phyloP scores from a whole-genome alignment of 805 yeast species.

The Lipomyces kockii region DNA sequence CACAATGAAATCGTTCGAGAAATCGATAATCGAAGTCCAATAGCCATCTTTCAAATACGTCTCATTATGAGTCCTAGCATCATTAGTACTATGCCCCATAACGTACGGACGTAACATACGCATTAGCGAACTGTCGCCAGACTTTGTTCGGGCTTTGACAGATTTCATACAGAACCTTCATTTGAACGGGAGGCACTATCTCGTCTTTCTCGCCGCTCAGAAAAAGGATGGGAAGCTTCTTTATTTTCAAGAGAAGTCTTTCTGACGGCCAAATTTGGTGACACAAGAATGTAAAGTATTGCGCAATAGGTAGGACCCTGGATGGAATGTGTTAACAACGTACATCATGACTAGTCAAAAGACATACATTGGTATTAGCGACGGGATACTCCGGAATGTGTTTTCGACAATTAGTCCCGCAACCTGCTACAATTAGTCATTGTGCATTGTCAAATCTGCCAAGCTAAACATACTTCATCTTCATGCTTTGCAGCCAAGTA shows the following conservation, averaged over 20 bases:
- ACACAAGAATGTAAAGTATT: slow-evolving; percentile 62
- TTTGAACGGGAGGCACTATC: slow-evolving; percentile 87
- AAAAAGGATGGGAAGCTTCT: slow-evolving; percentile 68
- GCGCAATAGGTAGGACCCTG: slow-evolving; percentile 71
- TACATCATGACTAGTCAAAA: background rate
- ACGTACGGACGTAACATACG: slow-evolving; percentile 19
- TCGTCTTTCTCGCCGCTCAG: slow-evolving; percentile 80
- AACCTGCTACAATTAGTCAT: slow-evolving; percentile 44
- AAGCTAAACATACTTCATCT: slow-evolving; percentile 45
- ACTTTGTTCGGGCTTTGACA: slow-evolving; percentile 54
- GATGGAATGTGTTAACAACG: slow-evolving; percentile 45
- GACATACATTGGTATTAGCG: slow-evolving; percentile 53
- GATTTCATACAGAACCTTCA: slow-evolving; percentile 59
- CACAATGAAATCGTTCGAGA: slow-evolving; percentile 42
- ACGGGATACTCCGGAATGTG: slow-evolving; percentile 76
- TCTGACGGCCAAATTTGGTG: slow-evolving; percentile 87
- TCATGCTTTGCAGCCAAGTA: slow-evolving; percentile 65
- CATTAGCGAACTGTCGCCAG: slow-evolving; percentile 58
- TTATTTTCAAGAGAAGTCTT: slow-evolving; percentile 55
- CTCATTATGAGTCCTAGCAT: slow-evolving; percentile 71
- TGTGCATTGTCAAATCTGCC: background rate
- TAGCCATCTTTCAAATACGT: slow-evolving; percentile 75
- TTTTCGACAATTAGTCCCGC: slow-evolving; percentile 80
- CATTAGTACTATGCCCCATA: background rate
- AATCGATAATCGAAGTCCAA: slow-evolving; percentile 70